Percentiles rank a stretch among this genome's conserved stretches.
Evolutionary conservation across 1,139 yeast species (phyloP).

Genomic region (Blastobotrys proliferans): DNA sequence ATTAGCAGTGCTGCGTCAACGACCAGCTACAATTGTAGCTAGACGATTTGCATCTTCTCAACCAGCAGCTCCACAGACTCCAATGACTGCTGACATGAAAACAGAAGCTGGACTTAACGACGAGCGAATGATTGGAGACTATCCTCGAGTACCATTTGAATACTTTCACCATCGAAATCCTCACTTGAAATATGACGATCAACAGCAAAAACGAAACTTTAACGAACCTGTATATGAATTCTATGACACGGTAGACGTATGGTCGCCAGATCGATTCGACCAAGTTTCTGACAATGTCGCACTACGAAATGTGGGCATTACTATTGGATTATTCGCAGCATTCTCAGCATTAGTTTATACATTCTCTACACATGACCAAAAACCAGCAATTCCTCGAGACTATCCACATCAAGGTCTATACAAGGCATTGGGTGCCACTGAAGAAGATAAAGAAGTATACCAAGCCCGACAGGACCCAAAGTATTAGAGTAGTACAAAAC

Average conservation of each 20-base stretch:
- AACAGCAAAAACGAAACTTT: constrained; percentile 74
- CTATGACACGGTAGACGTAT: constrained; percentile 72
- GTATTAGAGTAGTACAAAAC: constrained; percentile 1
- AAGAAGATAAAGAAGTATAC: constrained; percentile 31
- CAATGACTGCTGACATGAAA: constrained; percentile 11
- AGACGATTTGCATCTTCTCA: constrained; percentile 11
- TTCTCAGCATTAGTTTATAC: constrained; percentile 53
- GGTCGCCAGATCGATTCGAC: constrained; percentile 81
- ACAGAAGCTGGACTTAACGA: constrained; percentile 15
- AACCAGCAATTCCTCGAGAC: constrained; percentile 72
- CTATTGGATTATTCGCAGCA: constrained; percentile 53
- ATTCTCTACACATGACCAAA: constrained; percentile 60
- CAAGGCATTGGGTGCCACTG: constrained; percentile 61
- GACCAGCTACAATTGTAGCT: background rate
- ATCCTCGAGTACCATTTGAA: constrained; percentile 47
- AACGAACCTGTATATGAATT: constrained; percentile 67
- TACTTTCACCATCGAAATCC: constrained; percentile 64
- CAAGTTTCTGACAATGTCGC: constrained; percentile 61
- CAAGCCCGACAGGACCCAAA: constrained; percentile 28
- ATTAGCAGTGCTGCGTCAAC: background rate
- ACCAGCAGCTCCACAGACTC: constrained; percentile 1
- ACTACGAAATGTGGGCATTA: constrained; percentile 45
- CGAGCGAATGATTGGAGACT: constrained; percentile 39
- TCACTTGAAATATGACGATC: constrained; percentile 71
- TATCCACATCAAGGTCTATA: constrained; percentile 76